Percentiles rank a stretch among this genome's conserved stretches.
Conservation (phyloP, 2,329 filamentous ascomycete species). For the Colletotrichum ledebouriae region DNA sequence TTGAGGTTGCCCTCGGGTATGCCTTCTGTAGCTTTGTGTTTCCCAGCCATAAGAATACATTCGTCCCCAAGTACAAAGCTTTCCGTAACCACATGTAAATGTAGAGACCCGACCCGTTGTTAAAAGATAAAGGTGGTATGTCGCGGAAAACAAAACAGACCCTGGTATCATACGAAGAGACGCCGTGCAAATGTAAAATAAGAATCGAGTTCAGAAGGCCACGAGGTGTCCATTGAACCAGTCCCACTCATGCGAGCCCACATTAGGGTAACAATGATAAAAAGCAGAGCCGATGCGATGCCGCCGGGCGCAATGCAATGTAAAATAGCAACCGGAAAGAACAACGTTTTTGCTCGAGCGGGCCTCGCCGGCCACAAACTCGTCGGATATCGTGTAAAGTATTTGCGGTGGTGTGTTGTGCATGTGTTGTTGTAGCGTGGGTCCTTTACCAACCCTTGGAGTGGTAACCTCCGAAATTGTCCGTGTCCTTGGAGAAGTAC, state of each 20-base stretch:
- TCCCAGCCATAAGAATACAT: conserved; percentile 37
- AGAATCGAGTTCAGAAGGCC: conserved; percentile 15
- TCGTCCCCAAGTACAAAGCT: conserved; percentile 28
- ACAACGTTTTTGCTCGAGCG: conserved; percentile 28
- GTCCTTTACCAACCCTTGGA: conserved; percentile 81
- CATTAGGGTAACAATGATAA: conserved; percentile 31
- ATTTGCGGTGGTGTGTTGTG: conserved; percentile 35
- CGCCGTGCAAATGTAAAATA: conserved; percentile 42
- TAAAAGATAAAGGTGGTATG: conserved; percentile 42
- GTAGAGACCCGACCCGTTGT: conserved; percentile 30
- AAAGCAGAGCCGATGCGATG: conserved; percentile 35
- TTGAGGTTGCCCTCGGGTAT: conserved; percentile 42
- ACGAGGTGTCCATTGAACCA: conserved; percentile 2
- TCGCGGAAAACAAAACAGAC: conserved; percentile 41
- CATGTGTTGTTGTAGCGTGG: conserved; percentile 18
- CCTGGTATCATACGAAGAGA: conserved; percentile 44
- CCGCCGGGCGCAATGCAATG: conserved; percentile 42
- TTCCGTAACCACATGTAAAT: conserved; percentile 28
- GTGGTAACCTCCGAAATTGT: conserved; percentile 78
- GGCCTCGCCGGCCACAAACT: conserved; percentile 6
- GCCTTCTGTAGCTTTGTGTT: conserved; percentile 34
- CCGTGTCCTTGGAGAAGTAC: conserved; percentile 84
- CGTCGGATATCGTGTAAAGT: conserved; percentile 37
- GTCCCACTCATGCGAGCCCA: conserved; percentile 17
- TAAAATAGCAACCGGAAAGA: conserved; percentile 26